Evolutionary conservation across 441 rosid species (phyloP), one percentile per base, ranked within the genome.

Genomic region (Codiaeum variegatum): DNA sequence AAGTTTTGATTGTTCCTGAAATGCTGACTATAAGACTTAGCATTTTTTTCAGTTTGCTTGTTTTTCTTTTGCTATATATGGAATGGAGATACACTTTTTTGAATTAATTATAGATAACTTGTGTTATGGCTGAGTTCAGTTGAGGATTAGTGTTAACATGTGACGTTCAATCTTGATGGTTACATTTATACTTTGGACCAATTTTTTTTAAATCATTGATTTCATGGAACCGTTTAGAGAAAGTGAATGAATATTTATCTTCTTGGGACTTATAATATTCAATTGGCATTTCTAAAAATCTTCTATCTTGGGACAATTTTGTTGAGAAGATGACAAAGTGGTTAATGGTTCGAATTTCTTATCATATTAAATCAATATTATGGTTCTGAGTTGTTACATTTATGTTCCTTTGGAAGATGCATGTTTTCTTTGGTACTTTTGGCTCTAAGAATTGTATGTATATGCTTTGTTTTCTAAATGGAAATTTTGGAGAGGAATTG

Each of bases 311-410:
- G 62, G 49, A 11, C 0, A 36, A 23, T 11, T 34, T 34, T 10
- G 13, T 6, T 21, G 1, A 16, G 62, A 24, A 15, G 34, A 54
- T 49, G 11, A 52, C 6, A 28, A 26, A 36, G 52, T 2, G 16
- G 18, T 32, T 67, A 51, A 10, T 26, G 5, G 34, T 36, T 49
- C 32, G 42, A 49, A 28, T 49, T 67, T 52, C 16, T 19, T 60
- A n/a, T 44, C n/a, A n/a, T 46, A 24, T 32, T n/a, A 63, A 31
- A 72, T 63, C 19, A 55, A 61, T 61, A 36, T 24, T 38, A 38
- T 36, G 59, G 19, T 40, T n/a, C n/a, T 73, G 55, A 26, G 28
- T 31, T 4, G 1, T 51, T 51, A 56, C 7, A 34, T 28, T 29
- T 19, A 4, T 38, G 11, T 10, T 52, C 6, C 28, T 8, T 19